A percentile compares a stretch with the other conserved stretches of the same genome.
Evolutionary conservation across 2,329 filamentous ascomycete species (phyloP).

Genomic region (Nothophoma quercina): DNA sequence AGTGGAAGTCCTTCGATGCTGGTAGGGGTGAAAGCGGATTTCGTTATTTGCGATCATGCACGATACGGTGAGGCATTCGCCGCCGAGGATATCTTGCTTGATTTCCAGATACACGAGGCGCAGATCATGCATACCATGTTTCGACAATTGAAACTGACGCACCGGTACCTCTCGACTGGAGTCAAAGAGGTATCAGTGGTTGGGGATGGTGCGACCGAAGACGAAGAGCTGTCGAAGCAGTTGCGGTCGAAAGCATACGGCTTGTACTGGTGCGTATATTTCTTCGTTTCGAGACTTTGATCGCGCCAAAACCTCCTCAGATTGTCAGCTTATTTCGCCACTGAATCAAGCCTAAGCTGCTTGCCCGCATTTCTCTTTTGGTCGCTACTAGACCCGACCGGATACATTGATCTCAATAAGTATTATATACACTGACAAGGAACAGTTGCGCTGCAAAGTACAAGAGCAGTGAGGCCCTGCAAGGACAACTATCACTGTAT

Average conservation of each 20-base stretch:
- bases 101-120: not conserved
- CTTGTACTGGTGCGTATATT: too few relatives aligned
- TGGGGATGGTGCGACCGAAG: too few relatives aligned
- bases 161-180: not conserved
- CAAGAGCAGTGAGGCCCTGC: constrained; percentile 30
- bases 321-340: too few relatives aligned
- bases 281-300: too few relatives aligned
- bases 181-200: too few relatives aligned
- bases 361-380: not conserved
- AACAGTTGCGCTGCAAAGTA: constrained; percentile 32
- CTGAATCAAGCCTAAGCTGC: too few relatives aligned
- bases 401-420: too few relatives aligned
- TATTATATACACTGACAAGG: too few relatives aligned
- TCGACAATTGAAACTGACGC: not conserved
- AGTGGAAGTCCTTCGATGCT: not conserved
- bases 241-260: too few relatives aligned
- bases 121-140: not conserved
- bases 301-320: too few relatives aligned
- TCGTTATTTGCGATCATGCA: not conserved
- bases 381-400: constrained; percentile 6
- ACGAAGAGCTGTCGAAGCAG: too few relatives aligned
- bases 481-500: constrained; percentile 6
- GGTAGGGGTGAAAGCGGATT: not conserved
- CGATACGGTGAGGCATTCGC: not conserved
- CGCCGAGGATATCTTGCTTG: not conserved